Evolutionary conservation across 176 grass and related monocot genomes (phyloP).

Genomic region (Zea luxurians): DNA sequence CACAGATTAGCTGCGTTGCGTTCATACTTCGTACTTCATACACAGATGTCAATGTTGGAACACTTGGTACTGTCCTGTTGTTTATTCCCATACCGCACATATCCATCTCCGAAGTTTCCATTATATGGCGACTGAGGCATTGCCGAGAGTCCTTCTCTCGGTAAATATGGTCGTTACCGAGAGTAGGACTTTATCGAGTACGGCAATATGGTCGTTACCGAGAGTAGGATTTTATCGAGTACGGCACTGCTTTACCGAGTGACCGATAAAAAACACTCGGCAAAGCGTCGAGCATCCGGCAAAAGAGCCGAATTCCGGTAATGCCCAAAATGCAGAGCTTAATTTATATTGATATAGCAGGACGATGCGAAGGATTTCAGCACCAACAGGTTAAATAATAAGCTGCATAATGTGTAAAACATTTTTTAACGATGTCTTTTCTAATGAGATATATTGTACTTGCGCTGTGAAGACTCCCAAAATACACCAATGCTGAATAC

Average conservation of each 20-base stretch:
- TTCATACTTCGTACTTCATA: background rate
- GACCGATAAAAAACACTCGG: too few relatives aligned
- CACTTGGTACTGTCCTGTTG: background rate
- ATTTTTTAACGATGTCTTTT: background rate
- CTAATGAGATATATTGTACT: background rate
- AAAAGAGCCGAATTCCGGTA: too few relatives aligned
- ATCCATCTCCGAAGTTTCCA: background rate
- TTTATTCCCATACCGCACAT: background rate
- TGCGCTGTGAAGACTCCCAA: background rate
- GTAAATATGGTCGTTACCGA: too few relatives aligned
- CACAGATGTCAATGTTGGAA: conserved; percentile 18
- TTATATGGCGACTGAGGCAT: too few relatives aligned
- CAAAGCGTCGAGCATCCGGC: too few relatives aligned
- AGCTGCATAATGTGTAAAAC: background rate
- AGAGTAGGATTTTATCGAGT: too few relatives aligned
- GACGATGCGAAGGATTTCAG: background rate
- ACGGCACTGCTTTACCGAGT: too few relatives aligned
- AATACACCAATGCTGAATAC: background rate
- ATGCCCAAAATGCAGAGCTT: background rate
- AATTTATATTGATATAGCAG: background rate
- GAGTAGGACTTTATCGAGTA: too few relatives aligned
- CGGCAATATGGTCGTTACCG: too few relatives aligned
- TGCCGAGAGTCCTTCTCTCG: too few relatives aligned
- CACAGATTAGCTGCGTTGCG: too few relatives aligned
- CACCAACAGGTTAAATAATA: background rate